These are phyloP conservation scores for Ophiorrhiza pumila DNA, from an alignment of 257 asterid genomes.

Conservation along the genomic window DNA sequence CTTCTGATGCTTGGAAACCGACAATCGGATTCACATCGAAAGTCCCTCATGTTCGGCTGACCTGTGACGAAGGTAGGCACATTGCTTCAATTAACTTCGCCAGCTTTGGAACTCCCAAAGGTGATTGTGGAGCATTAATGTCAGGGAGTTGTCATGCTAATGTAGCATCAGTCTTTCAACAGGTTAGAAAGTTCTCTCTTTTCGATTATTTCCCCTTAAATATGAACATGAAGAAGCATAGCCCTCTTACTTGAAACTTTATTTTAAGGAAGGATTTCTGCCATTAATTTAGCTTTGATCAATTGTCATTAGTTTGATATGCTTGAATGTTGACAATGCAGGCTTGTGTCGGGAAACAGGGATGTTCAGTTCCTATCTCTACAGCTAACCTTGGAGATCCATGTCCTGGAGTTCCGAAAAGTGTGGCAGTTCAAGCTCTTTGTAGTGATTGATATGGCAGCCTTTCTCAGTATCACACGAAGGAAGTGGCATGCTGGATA, in stretches of 20 bases:
- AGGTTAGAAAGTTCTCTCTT: conserved; percentile 32
- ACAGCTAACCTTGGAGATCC: conserved; percentile 46
- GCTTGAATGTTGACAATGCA: conserved; percentile 23
- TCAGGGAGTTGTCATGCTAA: conserved; percentile 47
- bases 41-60: conserved; percentile 45
- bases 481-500: background rate
- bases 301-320: background rate
- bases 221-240: background rate
- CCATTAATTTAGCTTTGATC: background rate
- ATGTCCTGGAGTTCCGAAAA: conserved; percentile 49
- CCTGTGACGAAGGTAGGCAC: conserved; percentile 55
- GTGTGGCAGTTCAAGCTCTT: conserved; percentile 60
- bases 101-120: conserved; percentile 56
- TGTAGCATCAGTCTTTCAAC: conserved; percentile 35
- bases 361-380: conserved; percentile 49
- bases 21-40: conserved; percentile 34
- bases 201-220: background rate
- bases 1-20: conserved; percentile 53
- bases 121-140: conserved; percentile 50
- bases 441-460: conserved; percentile 34
- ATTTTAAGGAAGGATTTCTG: background rate
- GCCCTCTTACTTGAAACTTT: too few species aligned
- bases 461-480: background rate
- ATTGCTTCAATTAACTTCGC: conserved; percentile 51
- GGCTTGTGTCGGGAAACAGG: conserved; percentile 51